Base-by-base conservation (phyloP, 306 rosid species). In the Cucurbita pepo region DNA sequence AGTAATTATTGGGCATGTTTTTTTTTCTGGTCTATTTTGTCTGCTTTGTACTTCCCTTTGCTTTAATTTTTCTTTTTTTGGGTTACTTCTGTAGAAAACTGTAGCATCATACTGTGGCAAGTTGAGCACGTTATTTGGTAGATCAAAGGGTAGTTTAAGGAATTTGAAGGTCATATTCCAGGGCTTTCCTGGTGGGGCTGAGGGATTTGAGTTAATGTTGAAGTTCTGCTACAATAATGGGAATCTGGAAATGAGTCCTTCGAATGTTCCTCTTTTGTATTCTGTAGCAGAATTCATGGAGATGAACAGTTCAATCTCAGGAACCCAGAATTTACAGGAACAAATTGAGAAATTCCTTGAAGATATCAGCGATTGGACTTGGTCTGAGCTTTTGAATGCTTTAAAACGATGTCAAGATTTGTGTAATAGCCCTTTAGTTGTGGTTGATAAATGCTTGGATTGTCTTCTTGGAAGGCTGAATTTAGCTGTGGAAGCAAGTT, bases 161-260 rank as follows among this genome's bases (percentile, higher is more conserved):
- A 86, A 81, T 78, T 87, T 86, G 50, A 94, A 87, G 87, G 81
- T 94, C 22, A 87, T 94, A 75, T 86, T 91, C 79, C 91, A 94
- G 30, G 96, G 91, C 82, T 94, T 94, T 81, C 99, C 99, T 5
- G 97, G 99, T 22, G 97, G 97, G 15, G 88, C 95, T 7, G 89
- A 88, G 85, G 82, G 91, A 71, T 94, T 94, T 75, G 97, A 91
- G 88, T 87, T 91, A 22, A 71, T 91, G 72, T 78, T 80, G 71
- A 87, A 84, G 84, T 89, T 90, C 80, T 94, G 97, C 84, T 88
- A 94, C 54, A 82, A 80, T 80, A 81, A 78, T 76, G 95, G 92
- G 72, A 73, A 73, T 60, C 51, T 75, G 59, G 62, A 85, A 41
- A 74, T 91, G 76, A 83, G 72, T 74, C 88, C 97, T 41, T 83